Evolutionary conservation across 2,329 filamentous ascomycete genomes (phyloP).

Genomic region (Capronia coronata): DNA sequence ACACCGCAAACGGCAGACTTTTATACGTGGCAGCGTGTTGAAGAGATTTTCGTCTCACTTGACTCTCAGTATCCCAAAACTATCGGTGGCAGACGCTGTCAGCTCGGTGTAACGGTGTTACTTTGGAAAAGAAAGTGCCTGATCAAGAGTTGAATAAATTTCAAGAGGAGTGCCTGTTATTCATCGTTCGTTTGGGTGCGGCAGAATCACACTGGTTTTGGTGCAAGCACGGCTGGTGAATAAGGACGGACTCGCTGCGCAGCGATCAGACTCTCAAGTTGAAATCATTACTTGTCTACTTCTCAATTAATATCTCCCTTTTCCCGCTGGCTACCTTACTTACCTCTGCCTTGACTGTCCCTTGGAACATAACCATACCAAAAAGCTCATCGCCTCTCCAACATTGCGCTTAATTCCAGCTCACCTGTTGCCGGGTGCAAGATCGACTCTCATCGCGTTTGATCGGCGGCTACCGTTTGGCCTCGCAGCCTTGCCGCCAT

Average conservation of each 20-base stretch:
- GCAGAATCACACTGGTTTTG: constrained; percentile 5
- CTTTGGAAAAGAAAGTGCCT: neutral
- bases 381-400: constrained; percentile 2
- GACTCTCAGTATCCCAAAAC: neutral
- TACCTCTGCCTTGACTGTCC: constrained; percentile 14
- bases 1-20: constrained; percentile 10
- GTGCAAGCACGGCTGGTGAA: constrained; percentile 17
- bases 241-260: constrained; percentile 10
- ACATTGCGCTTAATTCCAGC: constrained; percentile 4
- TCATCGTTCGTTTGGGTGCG: constrained; percentile 3
- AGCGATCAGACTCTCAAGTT: constrained; percentile 8
- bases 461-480: constrained; percentile 2
- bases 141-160: constrained; percentile 10
- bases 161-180: constrained; percentile 6
- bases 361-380: constrained; percentile 14
- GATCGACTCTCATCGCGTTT: constrained; percentile 8
- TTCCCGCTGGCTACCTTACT: constrained; percentile 7
- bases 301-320: constrained; percentile 20
- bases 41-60: neutral
- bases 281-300: constrained; percentile 21
- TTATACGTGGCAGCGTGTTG: constrained; percentile 1
- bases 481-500: constrained; percentile 47
- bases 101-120: neutral
- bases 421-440: neutral
- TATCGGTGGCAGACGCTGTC: constrained; percentile 5